Percentiles rank a stretch among this genome's conserved stretches.
Conservation (phyloP, 202 grass and related monocot species). For the Eragrostis tef region DNA sequence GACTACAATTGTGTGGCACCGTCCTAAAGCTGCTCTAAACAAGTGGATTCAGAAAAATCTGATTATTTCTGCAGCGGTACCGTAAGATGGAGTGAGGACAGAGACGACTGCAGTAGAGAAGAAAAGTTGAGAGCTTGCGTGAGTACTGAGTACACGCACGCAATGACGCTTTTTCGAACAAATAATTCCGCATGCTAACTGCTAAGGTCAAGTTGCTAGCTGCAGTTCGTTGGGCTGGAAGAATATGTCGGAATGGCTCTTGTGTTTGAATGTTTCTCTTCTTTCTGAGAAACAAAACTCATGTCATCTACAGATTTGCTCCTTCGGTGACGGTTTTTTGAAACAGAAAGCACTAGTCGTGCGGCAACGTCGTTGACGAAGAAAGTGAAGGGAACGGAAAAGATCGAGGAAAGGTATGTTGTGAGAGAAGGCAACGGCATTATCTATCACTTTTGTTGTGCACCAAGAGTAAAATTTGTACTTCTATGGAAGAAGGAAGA, state of each 20-base stretch:
- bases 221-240: not conserved
- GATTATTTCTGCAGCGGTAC: not conserved
- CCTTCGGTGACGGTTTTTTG: too few relatives aligned
- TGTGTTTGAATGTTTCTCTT: not conserved
- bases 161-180: constrained; percentile 44
- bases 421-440: too few relatives aligned
- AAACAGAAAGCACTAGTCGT: too few relatives aligned
- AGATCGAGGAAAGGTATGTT: too few relatives aligned
- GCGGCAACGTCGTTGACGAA: too few relatives aligned
- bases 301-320: too few relatives aligned
- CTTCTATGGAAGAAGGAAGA: not conserved
- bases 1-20: not conserved
- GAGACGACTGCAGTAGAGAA: constrained; percentile 3
- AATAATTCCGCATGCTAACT: not conserved
- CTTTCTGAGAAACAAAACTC: not conserved
- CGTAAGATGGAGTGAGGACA: constrained; percentile 7
- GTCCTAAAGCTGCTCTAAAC: not conserved
- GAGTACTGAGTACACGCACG: constrained; percentile 25
- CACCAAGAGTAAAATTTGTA: too few relatives aligned
- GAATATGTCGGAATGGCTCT: not conserved
- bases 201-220: constrained; percentile 37
- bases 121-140: not conserved
- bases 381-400: too few relatives aligned
- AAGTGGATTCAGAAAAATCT: constrained; percentile 19
- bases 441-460: too few relatives aligned